Conservation (phyloP, 148 eudicot genomes). For the Persicaria tinctoria region DNA sequence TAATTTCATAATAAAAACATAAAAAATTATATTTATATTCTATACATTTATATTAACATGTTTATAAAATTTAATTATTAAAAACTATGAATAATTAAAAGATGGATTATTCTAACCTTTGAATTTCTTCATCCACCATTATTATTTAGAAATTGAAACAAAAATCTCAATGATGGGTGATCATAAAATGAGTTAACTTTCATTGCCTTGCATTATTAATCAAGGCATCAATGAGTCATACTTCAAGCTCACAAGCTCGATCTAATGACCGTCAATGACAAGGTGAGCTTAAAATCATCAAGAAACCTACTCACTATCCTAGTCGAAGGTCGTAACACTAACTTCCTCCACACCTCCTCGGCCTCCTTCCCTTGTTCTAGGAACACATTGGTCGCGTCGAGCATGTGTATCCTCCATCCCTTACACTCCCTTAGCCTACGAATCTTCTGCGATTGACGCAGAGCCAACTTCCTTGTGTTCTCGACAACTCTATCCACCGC, state of each 20-base stretch:
- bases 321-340: not conserved
- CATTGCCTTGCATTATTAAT: too few species aligned
- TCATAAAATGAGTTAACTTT: too few species aligned
- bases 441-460: not conserved
- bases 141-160: too few species aligned
- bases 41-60: too few species aligned
- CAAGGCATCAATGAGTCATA: not conserved
- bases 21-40: too few species aligned
- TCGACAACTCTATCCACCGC: not conserved
- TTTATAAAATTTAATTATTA: too few species aligned
- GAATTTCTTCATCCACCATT: too few species aligned
- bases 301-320: not conserved
- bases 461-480: not conserved
- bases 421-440: not conserved
- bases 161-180: too few species aligned
- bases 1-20: too few species aligned
- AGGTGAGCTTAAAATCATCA: not conserved
- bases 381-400: constrained; percentile 3
- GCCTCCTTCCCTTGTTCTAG: not conserved
- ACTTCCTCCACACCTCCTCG: not conserved
- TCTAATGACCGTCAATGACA: not conserved
- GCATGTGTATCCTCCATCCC: not conserved
- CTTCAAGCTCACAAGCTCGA: not conserved
- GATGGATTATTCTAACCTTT: too few species aligned
- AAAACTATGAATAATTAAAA: too few species aligned